phyloP scores from a whole-genome alignment of 2,329 filamentous ascomycete genomes.

The Fusarium tricinctum region DNA sequence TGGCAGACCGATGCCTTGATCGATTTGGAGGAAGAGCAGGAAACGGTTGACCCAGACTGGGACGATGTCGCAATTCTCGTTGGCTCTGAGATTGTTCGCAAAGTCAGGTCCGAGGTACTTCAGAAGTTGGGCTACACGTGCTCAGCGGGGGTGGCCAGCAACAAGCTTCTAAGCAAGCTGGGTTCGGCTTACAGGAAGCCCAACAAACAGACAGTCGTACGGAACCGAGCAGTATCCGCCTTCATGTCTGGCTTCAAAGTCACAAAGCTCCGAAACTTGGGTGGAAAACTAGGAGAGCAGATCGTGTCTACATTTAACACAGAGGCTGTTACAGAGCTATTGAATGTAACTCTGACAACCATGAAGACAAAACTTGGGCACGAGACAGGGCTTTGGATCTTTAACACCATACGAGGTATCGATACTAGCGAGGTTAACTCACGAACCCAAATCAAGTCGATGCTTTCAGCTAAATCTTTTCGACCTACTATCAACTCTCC shows the following conservation, averaged over 20 bases:
- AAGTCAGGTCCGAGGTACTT: slow-evolving; percentile 77
- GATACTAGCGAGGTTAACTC: slow-evolving; percentile 91
- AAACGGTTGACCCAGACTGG: slow-evolving; percentile 91
- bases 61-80: slow-evolving; percentile 91
- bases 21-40: slow-evolving; percentile 81
- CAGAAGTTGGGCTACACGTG: slow-evolving; percentile 87
- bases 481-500: slow-evolving; percentile 82
- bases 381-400: slow-evolving; percentile 87
- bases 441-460: slow-evolving; percentile 93
- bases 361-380: slow-evolving; percentile 84
- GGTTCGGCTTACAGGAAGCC: slow-evolving; percentile 94
- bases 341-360: slow-evolving; percentile 79
- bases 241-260: slow-evolving; percentile 92
- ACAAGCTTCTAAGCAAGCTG: slow-evolving; percentile 96
- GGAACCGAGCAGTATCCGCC: slow-evolving; percentile 82
- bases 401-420: slow-evolving; percentile 86
- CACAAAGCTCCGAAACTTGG: slow-evolving; percentile 94
- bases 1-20: slow-evolving; percentile 88
- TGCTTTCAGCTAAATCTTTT: slow-evolving; percentile 97
- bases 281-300: slow-evolving; percentile 92
- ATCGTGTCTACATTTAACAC: slow-evolving; percentile 85
- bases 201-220: slow-evolving; percentile 93
- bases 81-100: slow-evolving; percentile 88
- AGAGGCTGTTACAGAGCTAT: slow-evolving; percentile 81
- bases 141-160: slow-evolving; percentile 87